Percentiles rank a stretch among this genome's conserved stretches.
These are phyloP conservation scores for Aristolochia contorta DNA, from an alignment of 164 flowering plant species.

Conservation along the genomic window DNA sequence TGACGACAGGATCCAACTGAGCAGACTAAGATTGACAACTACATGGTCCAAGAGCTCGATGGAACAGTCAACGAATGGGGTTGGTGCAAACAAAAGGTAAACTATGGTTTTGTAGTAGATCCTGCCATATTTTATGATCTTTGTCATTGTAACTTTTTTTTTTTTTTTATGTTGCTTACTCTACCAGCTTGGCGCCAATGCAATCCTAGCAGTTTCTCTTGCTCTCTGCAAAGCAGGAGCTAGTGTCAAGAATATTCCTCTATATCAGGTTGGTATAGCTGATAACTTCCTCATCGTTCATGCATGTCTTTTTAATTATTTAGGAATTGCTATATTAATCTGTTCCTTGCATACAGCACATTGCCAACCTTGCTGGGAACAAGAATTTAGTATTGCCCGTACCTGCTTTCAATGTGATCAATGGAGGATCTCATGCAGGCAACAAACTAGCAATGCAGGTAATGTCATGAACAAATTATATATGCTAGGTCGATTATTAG, in stretches of 20 bases:
- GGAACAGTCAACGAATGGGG: slow-evolving; percentile 49
- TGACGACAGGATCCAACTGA: slow-evolving; percentile 31
- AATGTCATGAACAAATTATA: neutral
- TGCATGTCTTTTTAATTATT: neutral
- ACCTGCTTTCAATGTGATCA: slow-evolving; percentile 45
- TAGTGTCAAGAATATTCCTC: slow-evolving; percentile 29
- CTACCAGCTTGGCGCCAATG: slow-evolving; percentile 43
- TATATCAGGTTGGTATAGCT: slow-evolving; percentile 21
- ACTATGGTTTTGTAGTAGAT: neutral
- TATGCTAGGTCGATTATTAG: neutral
- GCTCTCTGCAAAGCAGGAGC: slow-evolving; percentile 46
- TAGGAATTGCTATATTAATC: neutral
- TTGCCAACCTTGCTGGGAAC: slow-evolving; percentile 40
- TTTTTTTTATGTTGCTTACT: neutral
- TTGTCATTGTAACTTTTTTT: neutral
- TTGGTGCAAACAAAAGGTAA: slow-evolving; percentile 46
- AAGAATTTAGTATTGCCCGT: slow-evolving; percentile 35
- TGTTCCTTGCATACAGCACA: slow-evolving; percentile 21
- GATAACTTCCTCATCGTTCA: neutral
- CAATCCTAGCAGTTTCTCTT: slow-evolving; percentile 39
- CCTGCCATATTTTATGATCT: neutral
- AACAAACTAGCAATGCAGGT: slow-evolving; percentile 43
- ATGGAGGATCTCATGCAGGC: slow-evolving; percentile 48
- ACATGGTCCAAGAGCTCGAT: slow-evolving; percentile 45
- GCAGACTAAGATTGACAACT: slow-evolving; percentile 31